Percentiles rank a stretch among this genome's conserved stretches.
phyloP scores from a whole-genome alignment of 768 basidiomycete genomes.

The Suillus bovinus region DNA sequence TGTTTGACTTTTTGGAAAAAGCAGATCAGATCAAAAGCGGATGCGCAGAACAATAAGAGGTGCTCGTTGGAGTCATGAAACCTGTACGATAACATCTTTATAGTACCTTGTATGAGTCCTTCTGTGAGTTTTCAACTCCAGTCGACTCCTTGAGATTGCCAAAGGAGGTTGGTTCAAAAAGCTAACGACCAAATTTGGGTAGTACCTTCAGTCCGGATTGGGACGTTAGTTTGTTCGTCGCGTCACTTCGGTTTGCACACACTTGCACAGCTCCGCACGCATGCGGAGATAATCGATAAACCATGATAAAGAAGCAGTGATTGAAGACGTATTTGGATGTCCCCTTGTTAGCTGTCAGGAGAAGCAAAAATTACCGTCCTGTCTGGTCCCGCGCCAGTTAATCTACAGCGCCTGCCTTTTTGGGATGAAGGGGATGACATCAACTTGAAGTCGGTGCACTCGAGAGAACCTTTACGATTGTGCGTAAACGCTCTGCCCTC shows the following conservation, averaged over 20 bases:
- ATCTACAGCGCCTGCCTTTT: conserved; percentile 20
- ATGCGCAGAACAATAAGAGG: conserved; percentile 33
- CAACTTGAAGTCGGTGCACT: neutral
- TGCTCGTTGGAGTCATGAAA: conserved; percentile 19
- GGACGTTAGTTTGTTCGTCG: conserved; percentile 27
- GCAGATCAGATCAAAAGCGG: conserved; percentile 5
- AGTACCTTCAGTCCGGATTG: conserved; percentile 27
- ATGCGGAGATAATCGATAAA: too few species aligned
- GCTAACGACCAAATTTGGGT: conserved; percentile 23
- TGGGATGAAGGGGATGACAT: conserved; percentile 15
- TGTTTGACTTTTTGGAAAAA: conserved; percentile 6
- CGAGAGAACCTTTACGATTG: neutral
- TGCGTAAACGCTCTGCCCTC: neutral
- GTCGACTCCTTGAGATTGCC: conserved; percentile 29
- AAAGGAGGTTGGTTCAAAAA: conserved; percentile 20
- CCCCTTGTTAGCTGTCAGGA: conserved; percentile 20
- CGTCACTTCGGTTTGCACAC: neutral
- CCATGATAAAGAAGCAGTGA: neutral
- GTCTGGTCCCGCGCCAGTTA: neutral
- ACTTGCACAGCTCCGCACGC: neutral
- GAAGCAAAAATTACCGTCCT: neutral
- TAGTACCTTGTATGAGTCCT: conserved; percentile 14
- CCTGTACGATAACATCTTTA: conserved; percentile 21
- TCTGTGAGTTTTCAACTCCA: neutral
- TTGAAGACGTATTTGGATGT: conserved; percentile 19